These are phyloP conservation scores for Cyclotella kingstonii DNA, from an alignment of 108 stramenopile genomes.

Conservation along the genomic window DNA sequence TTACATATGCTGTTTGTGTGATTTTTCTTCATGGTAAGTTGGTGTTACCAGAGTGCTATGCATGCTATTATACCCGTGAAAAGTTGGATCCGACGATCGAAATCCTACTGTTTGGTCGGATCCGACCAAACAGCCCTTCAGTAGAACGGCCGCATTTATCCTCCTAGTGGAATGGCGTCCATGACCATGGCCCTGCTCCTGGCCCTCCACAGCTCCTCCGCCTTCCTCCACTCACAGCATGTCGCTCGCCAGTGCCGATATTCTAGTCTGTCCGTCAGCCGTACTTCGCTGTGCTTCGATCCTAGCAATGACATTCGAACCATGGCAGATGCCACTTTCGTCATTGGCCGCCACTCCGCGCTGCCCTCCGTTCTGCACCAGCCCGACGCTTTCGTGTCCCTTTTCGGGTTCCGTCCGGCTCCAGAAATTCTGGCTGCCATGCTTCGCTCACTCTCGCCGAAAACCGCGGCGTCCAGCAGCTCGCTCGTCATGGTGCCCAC, in stretches of 20 bases:
- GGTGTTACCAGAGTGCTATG: no score
- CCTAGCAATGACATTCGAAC: constrained; percentile 21
- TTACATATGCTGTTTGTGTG: no score
- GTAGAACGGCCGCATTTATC: no score
- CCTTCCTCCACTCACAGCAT: constrained; percentile 6
- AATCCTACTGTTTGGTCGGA: no score
- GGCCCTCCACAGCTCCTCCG: neutral
- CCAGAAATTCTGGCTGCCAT: constrained; percentile 28
- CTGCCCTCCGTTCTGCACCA: constrained; percentile 20
- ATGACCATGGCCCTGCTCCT: no score
- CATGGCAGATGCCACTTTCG: constrained; percentile 31
- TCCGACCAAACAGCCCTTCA: no score
- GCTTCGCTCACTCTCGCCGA: constrained; percentile 9
- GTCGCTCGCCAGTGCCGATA: no score
- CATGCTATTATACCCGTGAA: no score
- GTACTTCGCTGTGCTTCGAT: constrained; percentile 18
- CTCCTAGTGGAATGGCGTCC: no score
- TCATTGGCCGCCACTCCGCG: constrained; percentile 36
- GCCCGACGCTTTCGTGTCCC: constrained; percentile 39
- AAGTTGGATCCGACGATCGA: no score
- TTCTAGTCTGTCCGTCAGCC: no score
- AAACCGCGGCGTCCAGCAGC: neutral
- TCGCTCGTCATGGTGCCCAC: constrained; percentile 34
- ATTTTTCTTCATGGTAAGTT: no score
- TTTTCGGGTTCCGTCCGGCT: constrained; percentile 43